Base-by-base conservation (phyloP, 805 yeast species). In the Isabelozyma heimii region DNA sequence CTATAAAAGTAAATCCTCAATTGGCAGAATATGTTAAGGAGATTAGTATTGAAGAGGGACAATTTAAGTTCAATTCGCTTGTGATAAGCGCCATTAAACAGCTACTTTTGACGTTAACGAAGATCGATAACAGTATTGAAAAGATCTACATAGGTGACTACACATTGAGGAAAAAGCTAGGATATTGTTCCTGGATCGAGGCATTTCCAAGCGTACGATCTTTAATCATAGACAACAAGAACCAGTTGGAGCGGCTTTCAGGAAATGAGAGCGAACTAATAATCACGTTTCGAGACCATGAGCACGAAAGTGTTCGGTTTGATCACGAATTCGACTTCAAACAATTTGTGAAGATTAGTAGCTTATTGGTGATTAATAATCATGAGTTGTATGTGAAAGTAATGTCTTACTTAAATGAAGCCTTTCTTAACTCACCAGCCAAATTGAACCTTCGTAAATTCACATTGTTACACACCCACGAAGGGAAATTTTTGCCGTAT, bases 1-100 rank as follows among this genome's bases (percentile, higher is more conserved):
- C 73, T 1, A 45, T 71, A 20, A 16, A 27, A 12, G 52, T 70
- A 15, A 72, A 72, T 47, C 60, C 65, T 0, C 47, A 45, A 15
- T 58, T 73, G 38, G 51, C 44, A 1, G 44, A 48, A 7, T 49
- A 53, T 44, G 52, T 66, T 4, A 47, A 58, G 26, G 58, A 59
- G 27, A 40, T 69, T 3, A 50, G 48, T 10, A 51, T 50, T 20
- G 49, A 48, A 27, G 9, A 39, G 15, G 47, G 44, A 26, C 39
- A 43, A 10, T 12, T 27, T 17, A 15, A 30, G 15, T 43, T 35
- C 20, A 14, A 13, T 24, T 10, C 17, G 12, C 33, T 14, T 20
- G 40, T 46, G 14, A 8, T 40, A 2, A n/a, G 5, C 7, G 40
- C 39, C 28, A 30, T 46, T 28, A 14, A 8, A 16, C 40, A 39